Evolutionary conservation across 2,329 filamentous ascomycete genomes (phyloP).

Genomic region (Trichophyton equinum): DNA sequence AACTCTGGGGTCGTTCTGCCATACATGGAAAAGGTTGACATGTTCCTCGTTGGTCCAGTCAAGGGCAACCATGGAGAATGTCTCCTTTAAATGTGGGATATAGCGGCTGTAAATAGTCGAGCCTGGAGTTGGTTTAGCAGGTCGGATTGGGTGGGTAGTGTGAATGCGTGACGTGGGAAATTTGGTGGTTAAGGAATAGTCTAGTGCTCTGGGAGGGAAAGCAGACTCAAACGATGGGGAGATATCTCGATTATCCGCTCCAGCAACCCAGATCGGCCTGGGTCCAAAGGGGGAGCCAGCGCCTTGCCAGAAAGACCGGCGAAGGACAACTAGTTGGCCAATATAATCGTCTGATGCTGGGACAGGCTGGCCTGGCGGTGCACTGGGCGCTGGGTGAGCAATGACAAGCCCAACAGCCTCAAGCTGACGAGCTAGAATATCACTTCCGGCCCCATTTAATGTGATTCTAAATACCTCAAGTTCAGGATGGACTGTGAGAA

Average conservation of each 20-base stretch:
- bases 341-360: conserved; percentile 25
- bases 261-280: conserved; percentile 49
- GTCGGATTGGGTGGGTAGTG: conserved; percentile 57
- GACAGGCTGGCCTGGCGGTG: conserved; percentile 10
- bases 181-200: conserved; percentile 36
- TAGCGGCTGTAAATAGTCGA: conserved; percentile 65
- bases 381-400: conserved; percentile 24
- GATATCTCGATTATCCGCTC: conserved; percentile 24
- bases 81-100: conserved; percentile 62
- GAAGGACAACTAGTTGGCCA: conserved; percentile 37
- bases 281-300: conserved; percentile 55
- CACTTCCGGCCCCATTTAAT: conserved; percentile 20
- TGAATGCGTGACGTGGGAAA: conserved; percentile 41
- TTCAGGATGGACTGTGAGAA: conserved; percentile 22
- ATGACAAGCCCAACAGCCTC: conserved; percentile 32
- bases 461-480: conserved; percentile 26
- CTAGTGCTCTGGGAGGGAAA: conserved; percentile 22
- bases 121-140: conserved; percentile 57
- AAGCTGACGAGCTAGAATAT: conserved; percentile 20
- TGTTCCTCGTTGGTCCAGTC: conserved; percentile 54
- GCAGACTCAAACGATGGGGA: conserved; percentile 13
- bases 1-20: conserved; percentile 76
- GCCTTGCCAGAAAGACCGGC: conserved; percentile 56
- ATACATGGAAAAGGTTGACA: conserved; percentile 58
- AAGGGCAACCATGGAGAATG: conserved; percentile 64